Conservation (phyloP, 495 filamentous ascomycete genomes). For the Aspergillus panamensis region DNA sequence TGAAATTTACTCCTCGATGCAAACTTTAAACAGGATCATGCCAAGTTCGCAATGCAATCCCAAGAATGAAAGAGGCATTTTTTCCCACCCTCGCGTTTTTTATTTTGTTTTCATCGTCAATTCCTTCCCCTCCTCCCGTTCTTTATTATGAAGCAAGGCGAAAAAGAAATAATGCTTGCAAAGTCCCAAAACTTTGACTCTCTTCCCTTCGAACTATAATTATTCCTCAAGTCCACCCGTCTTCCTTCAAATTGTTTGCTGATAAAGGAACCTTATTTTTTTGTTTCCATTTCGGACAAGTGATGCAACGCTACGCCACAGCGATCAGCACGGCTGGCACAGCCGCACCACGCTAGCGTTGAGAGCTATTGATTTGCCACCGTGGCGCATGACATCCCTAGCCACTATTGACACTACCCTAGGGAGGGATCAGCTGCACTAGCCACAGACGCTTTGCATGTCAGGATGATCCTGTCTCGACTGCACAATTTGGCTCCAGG, state of each 20-base stretch:
- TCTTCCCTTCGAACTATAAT: background rate
- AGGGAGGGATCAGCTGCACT: background rate
- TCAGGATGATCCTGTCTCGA: background rate
- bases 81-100: background rate
- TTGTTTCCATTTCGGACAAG: background rate
- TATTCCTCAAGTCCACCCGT: background rate
- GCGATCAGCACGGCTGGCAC: background rate
- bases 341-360: background rate
- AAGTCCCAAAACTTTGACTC: background rate
- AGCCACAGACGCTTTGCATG: background rate
- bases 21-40: background rate
- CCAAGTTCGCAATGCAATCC: conserved; percentile 1
- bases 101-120: too few relatives aligned
- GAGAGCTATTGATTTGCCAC: conserved; percentile 4
- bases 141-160: background rate
- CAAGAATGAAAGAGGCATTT: background rate
- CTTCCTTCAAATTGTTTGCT: background rate
- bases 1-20: background rate
- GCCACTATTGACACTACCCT: conserved; percentile 5
- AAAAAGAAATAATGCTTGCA: background rate
- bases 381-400: background rate
- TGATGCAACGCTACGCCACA: background rate
- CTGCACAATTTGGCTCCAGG: background rate
- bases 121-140: too few relatives aligned
- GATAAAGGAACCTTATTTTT: background rate